phyloP scores from a whole-genome alignment of 1,284 basidiomycete species.

The Kalmanozyma brasiliensis region DNA sequence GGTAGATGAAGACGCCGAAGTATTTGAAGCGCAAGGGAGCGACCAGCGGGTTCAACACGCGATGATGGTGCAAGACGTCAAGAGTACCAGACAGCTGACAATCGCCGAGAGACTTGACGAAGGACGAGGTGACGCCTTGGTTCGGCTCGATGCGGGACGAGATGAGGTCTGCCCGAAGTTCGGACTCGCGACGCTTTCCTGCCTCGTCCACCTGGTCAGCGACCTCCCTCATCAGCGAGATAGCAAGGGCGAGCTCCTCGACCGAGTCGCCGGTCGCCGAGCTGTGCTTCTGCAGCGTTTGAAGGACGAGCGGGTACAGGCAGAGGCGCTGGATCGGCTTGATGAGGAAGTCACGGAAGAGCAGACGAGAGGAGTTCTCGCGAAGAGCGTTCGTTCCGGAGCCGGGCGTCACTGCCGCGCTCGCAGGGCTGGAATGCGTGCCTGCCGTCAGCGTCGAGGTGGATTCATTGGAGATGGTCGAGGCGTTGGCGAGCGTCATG shows the following conservation, averaged over 20 bases:
- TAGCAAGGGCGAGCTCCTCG: conserved; percentile 50
- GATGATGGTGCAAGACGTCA: conserved; percentile 65
- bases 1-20: conserved; percentile 61
- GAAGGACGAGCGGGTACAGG: conserved; percentile 63
- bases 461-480: conserved; percentile 17
- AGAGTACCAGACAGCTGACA: conserved; percentile 62
- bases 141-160: conserved; percentile 58
- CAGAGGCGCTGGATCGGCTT: conserved; percentile 67
- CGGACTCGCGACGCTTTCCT: conserved; percentile 56
- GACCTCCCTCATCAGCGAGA: conserved; percentile 56
- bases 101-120: conserved; percentile 57
- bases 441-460: conserved; percentile 20
- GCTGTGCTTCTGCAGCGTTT: conserved; percentile 60
- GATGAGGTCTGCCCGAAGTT: conserved; percentile 60
- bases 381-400: conserved; percentile 16
- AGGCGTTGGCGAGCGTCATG: conserved; percentile 16
- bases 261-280: conserved; percentile 26
- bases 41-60: conserved; percentile 49
- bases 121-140: conserved; percentile 38
- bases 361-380: conserved; percentile 49
- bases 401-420: conserved; percentile 22
- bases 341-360: conserved; percentile 65
- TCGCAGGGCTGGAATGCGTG: conserved; percentile 18
- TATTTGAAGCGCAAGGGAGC: conserved; percentile 65
- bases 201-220: conserved; percentile 63